Evolutionary conservation across 140 eudicot species (phyloP).

Genomic region (Ambrosia hybrid): DNA sequence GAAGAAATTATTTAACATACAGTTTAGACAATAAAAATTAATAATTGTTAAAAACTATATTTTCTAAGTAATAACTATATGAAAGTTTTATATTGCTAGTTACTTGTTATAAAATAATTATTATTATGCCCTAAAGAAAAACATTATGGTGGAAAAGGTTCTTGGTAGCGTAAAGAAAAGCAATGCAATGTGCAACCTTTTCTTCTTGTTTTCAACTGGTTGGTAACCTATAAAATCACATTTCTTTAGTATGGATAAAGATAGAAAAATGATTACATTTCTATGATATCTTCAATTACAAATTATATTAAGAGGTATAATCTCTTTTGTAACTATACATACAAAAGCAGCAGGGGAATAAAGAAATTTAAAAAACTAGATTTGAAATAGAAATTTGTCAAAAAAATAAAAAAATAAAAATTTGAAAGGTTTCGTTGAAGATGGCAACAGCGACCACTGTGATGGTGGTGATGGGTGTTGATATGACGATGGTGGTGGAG

Average conservation of each 20-base stretch:
- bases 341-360: no score
- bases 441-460: no score
- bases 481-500: no score
- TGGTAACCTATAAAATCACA: slow-evolving; percentile 40
- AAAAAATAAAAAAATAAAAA: no score
- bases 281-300: neutral
- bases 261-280: neutral
- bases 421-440: no score
- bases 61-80: no score
- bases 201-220: slow-evolving; percentile 17
- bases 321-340: no score
- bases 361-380: no score
- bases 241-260: neutral
- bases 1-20: neutral
- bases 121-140: neutral
- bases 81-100: no score
- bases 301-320: neutral
- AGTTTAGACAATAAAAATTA: neutral
- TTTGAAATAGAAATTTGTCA: no score
- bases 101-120: neutral
- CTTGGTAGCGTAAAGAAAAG: slow-evolving; percentile 31
- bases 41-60: neutral
- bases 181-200: slow-evolving; percentile 7
- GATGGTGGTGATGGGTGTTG: no score
- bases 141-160: neutral